Percentiles rank a stretch among this genome's conserved stretches.
Evolutionary conservation across 345 rosid genomes (phyloP).

Genomic region (Salix brachista): DNA sequence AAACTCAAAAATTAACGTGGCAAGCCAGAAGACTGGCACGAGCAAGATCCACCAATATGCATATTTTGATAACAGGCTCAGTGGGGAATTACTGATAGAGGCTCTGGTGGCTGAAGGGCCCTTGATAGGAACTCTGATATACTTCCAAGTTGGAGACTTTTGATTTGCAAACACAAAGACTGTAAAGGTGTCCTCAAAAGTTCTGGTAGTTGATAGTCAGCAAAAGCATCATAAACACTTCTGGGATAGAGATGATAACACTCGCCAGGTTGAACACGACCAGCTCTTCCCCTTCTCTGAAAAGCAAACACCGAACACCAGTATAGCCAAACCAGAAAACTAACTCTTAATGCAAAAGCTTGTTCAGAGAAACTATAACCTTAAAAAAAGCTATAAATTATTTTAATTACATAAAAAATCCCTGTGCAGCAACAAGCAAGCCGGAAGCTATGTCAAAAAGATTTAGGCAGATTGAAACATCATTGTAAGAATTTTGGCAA

Average conservation of each 20-base stretch:
- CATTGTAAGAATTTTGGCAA: not conserved
- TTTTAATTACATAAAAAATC: not conserved
- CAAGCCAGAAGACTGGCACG: not conserved
- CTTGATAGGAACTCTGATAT: slow-evolving; percentile 78
- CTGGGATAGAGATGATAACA: slow-evolving; percentile 95
- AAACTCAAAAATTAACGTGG: not conserved
- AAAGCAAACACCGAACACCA: slow-evolving; percentile 5
- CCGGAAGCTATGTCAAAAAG: not conserved
- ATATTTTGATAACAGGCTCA: slow-evolving; percentile 1
- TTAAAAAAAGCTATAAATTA: not conserved
- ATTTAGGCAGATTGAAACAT: slow-evolving; percentile 2
- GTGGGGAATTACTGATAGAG: slow-evolving; percentile 60
- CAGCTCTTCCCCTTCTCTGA: slow-evolving; percentile 98
- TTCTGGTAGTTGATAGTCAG: slow-evolving; percentile 94
- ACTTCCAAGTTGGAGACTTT: slow-evolving; percentile 87
- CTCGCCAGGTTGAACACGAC: slow-evolving; percentile 96
- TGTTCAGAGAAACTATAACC: no score
- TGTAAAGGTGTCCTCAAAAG: slow-evolving; percentile 93
- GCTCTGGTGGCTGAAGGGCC: slow-evolving; percentile 95
- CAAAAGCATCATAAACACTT: slow-evolving; percentile 81
- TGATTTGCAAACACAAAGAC: slow-evolving; percentile 92
- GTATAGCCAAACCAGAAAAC: not conserved
- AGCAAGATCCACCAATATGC: not conserved
- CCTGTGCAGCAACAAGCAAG: not conserved
- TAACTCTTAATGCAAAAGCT: not conserved